Evolutionary conservation across 345 rosid species (phyloP).

Genomic region (Pugionium dolabratum): DNA sequence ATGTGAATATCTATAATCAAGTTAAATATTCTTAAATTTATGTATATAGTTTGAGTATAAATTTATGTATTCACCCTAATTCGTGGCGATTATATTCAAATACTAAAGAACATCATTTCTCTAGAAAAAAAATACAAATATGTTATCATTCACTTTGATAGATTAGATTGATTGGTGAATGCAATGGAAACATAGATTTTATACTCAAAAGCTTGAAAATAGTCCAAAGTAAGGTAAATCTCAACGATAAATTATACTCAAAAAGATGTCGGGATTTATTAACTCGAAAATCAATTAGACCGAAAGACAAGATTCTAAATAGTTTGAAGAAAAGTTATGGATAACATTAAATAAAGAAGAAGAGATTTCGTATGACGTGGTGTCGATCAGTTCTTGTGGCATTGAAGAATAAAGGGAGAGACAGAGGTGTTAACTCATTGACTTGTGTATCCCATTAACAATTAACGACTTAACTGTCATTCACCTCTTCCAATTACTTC

Average conservation of each 20-base stretch:
- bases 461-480: constrained; percentile 10
- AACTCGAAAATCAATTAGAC: constrained; percentile 18
- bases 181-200: too few species aligned
- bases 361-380: constrained; percentile 39
- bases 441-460: background rate
- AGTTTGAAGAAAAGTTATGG: constrained; percentile 10
- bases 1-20: too few species aligned
- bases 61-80: too few species aligned
- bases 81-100: too few species aligned
- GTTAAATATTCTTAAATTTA: too few species aligned
- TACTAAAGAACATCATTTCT: too few species aligned
- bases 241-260: constrained; percentile 4
- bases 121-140: too few species aligned
- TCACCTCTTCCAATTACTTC: background rate
- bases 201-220: background rate
- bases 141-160: too few species aligned
- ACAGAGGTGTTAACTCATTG: background rate
- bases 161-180: too few species aligned
- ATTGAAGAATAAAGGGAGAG: constrained; percentile 10
- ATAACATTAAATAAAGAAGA: constrained; percentile 21
- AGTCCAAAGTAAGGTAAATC: constrained; percentile 16
- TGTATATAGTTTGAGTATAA: too few species aligned
- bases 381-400: constrained; percentile 31
- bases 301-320: constrained; percentile 18
- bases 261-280: constrained; percentile 12